A percentile compares a stretch with the other conserved stretches of the same genome.
Conservation (phyloP, 805 yeast genomes). For the Candida anglica region DNA sequence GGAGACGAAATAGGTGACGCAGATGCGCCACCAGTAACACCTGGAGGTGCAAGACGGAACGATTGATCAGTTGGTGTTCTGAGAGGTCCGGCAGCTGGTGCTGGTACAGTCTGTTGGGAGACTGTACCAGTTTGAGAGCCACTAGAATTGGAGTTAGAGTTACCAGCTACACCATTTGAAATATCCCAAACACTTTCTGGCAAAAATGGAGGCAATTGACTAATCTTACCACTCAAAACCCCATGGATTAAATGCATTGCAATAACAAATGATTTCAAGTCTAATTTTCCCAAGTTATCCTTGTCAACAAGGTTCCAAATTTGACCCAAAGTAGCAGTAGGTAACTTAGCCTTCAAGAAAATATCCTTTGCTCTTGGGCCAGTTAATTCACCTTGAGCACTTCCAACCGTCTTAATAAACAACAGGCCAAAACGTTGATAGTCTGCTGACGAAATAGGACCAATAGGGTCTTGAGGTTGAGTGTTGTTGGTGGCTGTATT, state of each 20-base stretch:
- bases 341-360: constrained; percentile 83
- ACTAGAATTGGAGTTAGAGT: no score
- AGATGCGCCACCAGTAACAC: not conserved
- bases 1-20: constrained; percentile 5
- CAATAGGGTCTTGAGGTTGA: constrained; percentile 35
- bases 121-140: no score
- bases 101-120: not conserved
- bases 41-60: no score
- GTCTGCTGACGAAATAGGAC: constrained; percentile 55
- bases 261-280: constrained; percentile 72
- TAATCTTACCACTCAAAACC: constrained; percentile 59
- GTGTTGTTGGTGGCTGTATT: constrained; percentile 32
- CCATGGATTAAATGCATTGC: constrained; percentile 96
- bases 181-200: constrained; percentile 41
- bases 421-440: constrained; percentile 63
- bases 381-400: constrained; percentile 52
- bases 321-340: constrained; percentile 72
- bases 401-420: constrained; percentile 62
- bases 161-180: constrained; percentile 1
- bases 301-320: constrained; percentile 89
- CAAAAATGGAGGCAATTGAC: constrained; percentile 46
- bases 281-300: constrained; percentile 66
- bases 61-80: no score
- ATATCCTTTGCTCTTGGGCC: constrained; percentile 85
- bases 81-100: constrained; percentile 1